Evolutionary conservation across 371 early-diverging fungal species (phyloP).

Genomic region (Rhizopus arrhizus): DNA sequence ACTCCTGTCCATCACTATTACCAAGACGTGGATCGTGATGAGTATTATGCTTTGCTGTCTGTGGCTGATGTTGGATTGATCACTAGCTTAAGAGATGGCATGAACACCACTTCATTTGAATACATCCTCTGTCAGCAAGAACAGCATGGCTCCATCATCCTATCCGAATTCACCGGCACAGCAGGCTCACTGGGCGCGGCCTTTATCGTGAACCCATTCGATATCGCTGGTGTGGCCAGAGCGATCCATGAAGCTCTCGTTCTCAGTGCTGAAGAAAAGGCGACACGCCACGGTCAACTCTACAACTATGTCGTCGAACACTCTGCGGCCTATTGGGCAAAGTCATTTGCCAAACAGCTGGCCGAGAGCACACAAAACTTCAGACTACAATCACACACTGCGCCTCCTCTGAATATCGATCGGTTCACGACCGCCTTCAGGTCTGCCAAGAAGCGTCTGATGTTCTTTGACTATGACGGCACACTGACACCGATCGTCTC

Average conservation of each 20-base stretch:
- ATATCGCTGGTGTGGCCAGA: slow-evolving; percentile 86
- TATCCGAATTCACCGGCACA: slow-evolving; percentile 97
- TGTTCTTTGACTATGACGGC: slow-evolving; percentile 90
- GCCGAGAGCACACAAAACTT: slow-evolving; percentile 26
- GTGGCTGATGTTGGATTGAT: slow-evolving; percentile 95
- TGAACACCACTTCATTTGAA: slow-evolving; percentile 99
- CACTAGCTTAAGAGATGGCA: slow-evolving; percentile 97
- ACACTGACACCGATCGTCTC: slow-evolving; percentile 82
- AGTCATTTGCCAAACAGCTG: slow-evolving; percentile 71
- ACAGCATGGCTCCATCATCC: slow-evolving; percentile 86
- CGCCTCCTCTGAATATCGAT: slow-evolving; percentile 63
- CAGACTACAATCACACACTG: slow-evolving; percentile 57
- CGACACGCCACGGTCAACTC: slow-evolving; percentile 79
- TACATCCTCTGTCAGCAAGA: slow-evolving; percentile 96
- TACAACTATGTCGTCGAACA: slow-evolving; percentile 80
- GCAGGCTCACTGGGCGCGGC: slow-evolving; percentile 89
- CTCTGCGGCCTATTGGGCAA: slow-evolving; percentile 91
- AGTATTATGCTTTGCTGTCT: slow-evolving; percentile 93
- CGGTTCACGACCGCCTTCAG: slow-evolving; percentile 48
- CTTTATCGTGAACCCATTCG: slow-evolving; percentile 96
- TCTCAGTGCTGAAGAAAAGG: slow-evolving; percentile 79
- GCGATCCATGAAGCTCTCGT: slow-evolving; percentile 86
- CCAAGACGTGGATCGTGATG: slow-evolving; percentile 91
- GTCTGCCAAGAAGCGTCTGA: slow-evolving; percentile 61
- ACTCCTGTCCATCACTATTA: slow-evolving; percentile 96